Conservation (phyloP, 2,329 filamentous ascomycete genomes). For the Neonectria coccinea region DNA sequence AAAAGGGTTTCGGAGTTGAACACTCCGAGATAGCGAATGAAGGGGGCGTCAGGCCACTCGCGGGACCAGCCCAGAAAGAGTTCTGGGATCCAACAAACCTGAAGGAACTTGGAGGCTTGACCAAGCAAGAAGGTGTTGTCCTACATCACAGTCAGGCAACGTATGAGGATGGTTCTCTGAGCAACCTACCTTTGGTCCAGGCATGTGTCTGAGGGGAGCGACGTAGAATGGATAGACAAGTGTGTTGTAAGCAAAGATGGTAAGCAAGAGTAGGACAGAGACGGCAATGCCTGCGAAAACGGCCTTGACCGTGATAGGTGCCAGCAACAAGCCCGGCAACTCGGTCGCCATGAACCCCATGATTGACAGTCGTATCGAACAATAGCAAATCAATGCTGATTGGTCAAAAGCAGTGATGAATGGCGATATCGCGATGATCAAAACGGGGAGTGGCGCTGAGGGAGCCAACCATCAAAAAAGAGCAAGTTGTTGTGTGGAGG, state of each 20-base stretch:
- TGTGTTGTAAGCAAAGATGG: conserved; percentile 33
- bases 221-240: conserved; percentile 57
- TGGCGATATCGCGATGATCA: not conserved
- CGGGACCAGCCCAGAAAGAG: conserved; percentile 47
- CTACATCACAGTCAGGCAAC: conserved; percentile 38
- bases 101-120: conserved; percentile 51
- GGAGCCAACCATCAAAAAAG: not conserved
- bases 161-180: too few species aligned
- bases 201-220: conserved; percentile 58
- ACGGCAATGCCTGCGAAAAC: conserved; percentile 8
- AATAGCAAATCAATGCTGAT: not conserved
- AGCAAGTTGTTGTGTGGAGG: not conserved
- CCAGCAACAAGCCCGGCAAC: not conserved
- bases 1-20: conserved; percentile 44
- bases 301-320: not conserved
- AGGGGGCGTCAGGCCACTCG: conserved; percentile 43
- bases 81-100: conserved; percentile 44
- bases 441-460: not conserved
- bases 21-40: conserved; percentile 46
- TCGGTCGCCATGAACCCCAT: not conserved
- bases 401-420: not conserved
- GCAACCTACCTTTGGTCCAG: conserved; percentile 55
- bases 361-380: not conserved
- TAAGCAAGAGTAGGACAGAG: not conserved
- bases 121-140: conserved; percentile 55